These are phyloP conservation scores for Aspergillus pseudoglaucus DNA, from an alignment of 2,329 filamentous ascomycete genomes.

Conservation along the genomic window DNA sequence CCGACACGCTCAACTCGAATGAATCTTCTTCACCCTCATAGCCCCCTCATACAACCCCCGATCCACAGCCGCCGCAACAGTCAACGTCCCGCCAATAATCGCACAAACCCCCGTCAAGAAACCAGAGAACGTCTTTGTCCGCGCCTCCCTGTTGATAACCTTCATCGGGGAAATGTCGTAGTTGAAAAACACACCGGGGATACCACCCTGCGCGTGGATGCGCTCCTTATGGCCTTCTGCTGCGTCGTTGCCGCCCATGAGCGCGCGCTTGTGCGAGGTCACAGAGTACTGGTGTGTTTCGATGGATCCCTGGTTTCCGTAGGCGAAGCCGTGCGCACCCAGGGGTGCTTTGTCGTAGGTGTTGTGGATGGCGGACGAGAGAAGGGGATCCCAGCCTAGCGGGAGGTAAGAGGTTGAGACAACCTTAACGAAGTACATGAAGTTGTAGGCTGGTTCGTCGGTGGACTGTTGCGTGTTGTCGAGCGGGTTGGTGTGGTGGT, in stretches of 20 bases:
- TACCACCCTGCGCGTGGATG: constrained; percentile 80
- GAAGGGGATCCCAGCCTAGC: constrained; percentile 72
- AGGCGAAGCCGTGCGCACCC: constrained; percentile 62
- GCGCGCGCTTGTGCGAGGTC: constrained; percentile 87
- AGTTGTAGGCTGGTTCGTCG: constrained; percentile 81
- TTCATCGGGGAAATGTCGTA: constrained; percentile 99
- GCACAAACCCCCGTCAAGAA: constrained; percentile 94
- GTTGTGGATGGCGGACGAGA: constrained; percentile 31
- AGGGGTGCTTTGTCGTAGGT: constrained; percentile 53
- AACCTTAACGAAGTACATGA: constrained; percentile 99
- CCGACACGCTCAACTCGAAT: constrained; percentile 44
- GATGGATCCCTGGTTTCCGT: constrained; percentile 66
- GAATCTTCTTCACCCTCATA: constrained; percentile 79
- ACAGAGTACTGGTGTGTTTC: constrained; percentile 99
- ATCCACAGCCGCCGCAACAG: constrained; percentile 89
- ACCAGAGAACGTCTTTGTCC: constrained; percentile 79
- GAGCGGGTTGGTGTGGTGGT: constrained; percentile 79
- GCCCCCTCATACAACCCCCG: constrained; percentile 85
- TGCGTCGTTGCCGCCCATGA: constrained; percentile 74
- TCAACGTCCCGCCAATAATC: constrained; percentile 88
- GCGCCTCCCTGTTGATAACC: constrained; percentile 91
- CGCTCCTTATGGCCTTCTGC: constrained; percentile 89
- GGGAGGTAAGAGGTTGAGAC: constrained; percentile 93
- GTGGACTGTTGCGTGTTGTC: constrained; percentile 73
- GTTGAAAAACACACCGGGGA: constrained; percentile 96